Base-by-base conservation (phyloP, 371 early-diverging fungal genomes). In the Homolaphlyctis polyrhiza region DNA sequence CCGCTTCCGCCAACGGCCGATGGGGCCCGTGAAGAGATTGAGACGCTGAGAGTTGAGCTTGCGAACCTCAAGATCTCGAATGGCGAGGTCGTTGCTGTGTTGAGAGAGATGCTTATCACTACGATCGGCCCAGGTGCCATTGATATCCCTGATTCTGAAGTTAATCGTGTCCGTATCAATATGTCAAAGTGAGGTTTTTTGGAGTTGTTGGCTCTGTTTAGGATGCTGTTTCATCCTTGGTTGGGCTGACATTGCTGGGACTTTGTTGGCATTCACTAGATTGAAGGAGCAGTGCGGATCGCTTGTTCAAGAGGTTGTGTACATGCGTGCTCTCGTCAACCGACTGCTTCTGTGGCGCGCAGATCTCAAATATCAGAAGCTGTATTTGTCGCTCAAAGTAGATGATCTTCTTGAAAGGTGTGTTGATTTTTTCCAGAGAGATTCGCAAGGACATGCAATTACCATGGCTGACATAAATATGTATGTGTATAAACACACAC, bases 291-390 rank as follows among this genome's bases (percentile, higher is more conserved):
- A 68, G 64, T 70, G 74, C 66, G 52, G 66, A 36, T 55, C 63
- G 16, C 36, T 77, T 23, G 65, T 70, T 25, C 49, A 68, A 23
- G 75, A 77, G 58, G 60, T 75, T 23, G 57, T 71, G 5, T 71
- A 77, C 60, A 30, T 72, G 54, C 65, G 78, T 1, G 75, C 73
- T 0, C 52, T 72, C 1, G 66, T 69, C 6, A 68, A 69, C 55
- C 66, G 73, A 2, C 52, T 72, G 34, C 35, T 68, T 29, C 54
- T 71, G 34, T 73, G 73, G 75, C 21, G 78, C 3, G 73, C 71
- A 11, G 78, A 77, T 61, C 57, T 77, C 36, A 69, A 71, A 35
- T 77, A 71, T 57, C 78, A 77, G 58, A 77, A 77, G 60, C 57
- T 73, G 33, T 77, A 77, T 66, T 55, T 77, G 35, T 59, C 71